Evolutionary conservation across 2,329 filamentous ascomycete species (phyloP).

Genomic region (Pleoardoris graminearum): DNA sequence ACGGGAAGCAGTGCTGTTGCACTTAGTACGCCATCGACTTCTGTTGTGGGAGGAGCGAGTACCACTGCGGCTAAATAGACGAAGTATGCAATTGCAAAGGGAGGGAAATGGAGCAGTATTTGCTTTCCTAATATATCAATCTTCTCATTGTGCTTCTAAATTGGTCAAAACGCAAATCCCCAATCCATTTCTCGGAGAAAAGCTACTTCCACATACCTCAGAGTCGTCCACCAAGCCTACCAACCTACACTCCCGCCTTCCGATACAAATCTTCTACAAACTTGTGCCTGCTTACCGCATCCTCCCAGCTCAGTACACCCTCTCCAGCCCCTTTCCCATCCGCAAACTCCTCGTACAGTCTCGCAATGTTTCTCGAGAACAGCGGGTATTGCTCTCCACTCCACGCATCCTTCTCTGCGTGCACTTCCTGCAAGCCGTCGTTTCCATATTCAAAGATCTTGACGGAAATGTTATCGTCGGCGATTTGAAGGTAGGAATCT

Average conservation of each 20-base stretch:
- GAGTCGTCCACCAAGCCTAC: no score
- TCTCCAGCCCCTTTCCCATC: constrained; percentile 25
- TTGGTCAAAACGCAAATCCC: no score
- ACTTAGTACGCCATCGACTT: no score
- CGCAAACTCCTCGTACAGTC: constrained; percentile 60
- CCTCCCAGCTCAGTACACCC: constrained; percentile 13
- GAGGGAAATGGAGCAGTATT: no score
- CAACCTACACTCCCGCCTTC: constrained; percentile 15
- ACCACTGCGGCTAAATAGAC: no score
- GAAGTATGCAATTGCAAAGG: no score
- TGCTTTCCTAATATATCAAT: no score
- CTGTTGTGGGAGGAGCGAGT: no score
- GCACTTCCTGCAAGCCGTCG: constrained; percentile 50
- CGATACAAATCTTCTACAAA: constrained; percentile 17
- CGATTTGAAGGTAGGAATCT: constrained; percentile 30
- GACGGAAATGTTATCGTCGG: constrained; percentile 48
- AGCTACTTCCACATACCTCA: no score
- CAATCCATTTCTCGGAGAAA: no score
- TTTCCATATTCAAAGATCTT: constrained; percentile 56
- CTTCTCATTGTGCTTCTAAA: no score
- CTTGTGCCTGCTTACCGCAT: constrained; percentile 14
- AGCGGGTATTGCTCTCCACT: constrained; percentile 47
- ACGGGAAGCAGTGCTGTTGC: no score
- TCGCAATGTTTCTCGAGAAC: constrained; percentile 54
- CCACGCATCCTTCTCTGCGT: constrained; percentile 52